phyloP scores from a whole-genome alignment of 345 rosid genomes.

The Eucalyptus tenuipes region DNA sequence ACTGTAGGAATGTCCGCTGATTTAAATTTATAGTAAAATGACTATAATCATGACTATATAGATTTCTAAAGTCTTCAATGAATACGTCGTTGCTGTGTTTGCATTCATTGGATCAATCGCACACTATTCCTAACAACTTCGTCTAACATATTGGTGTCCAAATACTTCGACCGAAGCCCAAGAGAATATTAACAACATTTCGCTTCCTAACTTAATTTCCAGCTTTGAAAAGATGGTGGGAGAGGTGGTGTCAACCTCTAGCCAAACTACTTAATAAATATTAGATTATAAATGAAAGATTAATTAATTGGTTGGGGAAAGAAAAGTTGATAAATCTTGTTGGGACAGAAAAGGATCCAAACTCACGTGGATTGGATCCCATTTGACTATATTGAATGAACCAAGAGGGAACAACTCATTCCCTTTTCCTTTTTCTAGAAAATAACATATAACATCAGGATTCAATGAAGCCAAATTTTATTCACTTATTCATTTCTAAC shows the following conservation, averaged over 20 bases:
- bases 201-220: background rate
- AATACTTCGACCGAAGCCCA: background rate
- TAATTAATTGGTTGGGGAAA: background rate
- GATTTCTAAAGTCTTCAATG: background rate
- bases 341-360: background rate
- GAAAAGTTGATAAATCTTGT: background rate
- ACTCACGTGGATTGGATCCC: background rate
- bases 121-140: background rate
- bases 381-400: background rate
- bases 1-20: background rate
- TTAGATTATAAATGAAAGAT: background rate
- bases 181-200: background rate
- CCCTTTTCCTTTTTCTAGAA: background rate
- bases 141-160: background rate
- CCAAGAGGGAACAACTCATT: background rate
- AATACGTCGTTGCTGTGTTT: background rate
- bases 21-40: background rate
- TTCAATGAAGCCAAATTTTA: background rate
- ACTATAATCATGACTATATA: background rate
- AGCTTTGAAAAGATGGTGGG: background rate
- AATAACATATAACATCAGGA: background rate
- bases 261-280: background rate
- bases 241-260: background rate
- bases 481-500: background rate
- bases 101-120: background rate